Evolutionary conservation across 441 rosid species (phyloP).

Genomic region (Pelargonium citronellum): DNA sequence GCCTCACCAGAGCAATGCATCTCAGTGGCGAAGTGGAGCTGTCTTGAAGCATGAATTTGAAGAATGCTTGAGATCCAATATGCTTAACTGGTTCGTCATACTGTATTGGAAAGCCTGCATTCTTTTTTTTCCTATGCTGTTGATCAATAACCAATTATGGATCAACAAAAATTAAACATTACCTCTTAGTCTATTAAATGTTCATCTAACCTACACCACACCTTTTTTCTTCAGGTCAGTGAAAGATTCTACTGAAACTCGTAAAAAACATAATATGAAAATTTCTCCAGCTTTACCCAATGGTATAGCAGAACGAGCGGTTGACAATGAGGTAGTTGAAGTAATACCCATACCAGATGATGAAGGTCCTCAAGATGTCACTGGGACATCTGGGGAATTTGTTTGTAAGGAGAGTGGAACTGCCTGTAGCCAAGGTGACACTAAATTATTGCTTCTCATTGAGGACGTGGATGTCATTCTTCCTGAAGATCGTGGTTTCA

Average conservation of each 20-base stretch:
- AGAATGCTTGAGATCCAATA: constrained; percentile 65
- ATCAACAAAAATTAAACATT: not conserved
- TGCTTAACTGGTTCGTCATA: constrained; percentile 54
- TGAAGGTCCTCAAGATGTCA: constrained; percentile 26
- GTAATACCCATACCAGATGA: constrained; percentile 34
- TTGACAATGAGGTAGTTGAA: constrained; percentile 37
- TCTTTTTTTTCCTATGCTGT: constrained; percentile 11
- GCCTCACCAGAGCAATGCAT: constrained; percentile 66
- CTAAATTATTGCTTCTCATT: constrained; percentile 72
- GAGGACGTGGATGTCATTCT: constrained; percentile 88
- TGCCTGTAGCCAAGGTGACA: constrained; percentile 32
- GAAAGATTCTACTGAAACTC: constrained; percentile 36
- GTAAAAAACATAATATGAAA: constrained; percentile 23
- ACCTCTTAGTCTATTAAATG: constrained; percentile 15
- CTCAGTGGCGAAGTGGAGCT: constrained; percentile 81
- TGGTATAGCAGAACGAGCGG: constrained; percentile 25
- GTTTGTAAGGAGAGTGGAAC: constrained; percentile 24
- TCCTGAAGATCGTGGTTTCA: constrained; percentile 86
- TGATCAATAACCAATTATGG: not conserved
- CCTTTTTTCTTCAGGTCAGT: constrained; percentile 48
- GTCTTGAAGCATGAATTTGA: constrained; percentile 76
- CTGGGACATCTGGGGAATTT: constrained; percentile 29
- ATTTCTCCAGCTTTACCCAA: constrained; percentile 22
- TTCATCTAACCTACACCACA: constrained; percentile 14
- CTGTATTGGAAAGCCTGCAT: constrained; percentile 22